These are phyloP conservation scores for Platismatia glauca DNA, from an alignment of 495 filamentous ascomycete genomes.

Conservation along the genomic window DNA sequence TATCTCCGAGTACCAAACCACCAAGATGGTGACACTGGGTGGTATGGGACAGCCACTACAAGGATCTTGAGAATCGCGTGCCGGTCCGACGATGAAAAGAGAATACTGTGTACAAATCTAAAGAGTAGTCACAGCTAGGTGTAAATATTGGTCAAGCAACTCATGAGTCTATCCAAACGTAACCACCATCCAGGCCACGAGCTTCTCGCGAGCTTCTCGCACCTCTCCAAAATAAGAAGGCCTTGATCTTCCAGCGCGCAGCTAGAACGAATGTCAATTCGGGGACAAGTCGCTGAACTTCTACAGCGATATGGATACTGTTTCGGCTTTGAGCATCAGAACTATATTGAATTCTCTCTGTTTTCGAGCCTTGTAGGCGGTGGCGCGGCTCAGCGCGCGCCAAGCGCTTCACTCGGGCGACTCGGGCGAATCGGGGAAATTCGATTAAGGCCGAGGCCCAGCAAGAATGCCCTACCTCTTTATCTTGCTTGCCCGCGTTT, in stretches of 20 bases:
- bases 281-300: too few species aligned
- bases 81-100: background rate
- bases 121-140: background rate
- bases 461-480: background rate
- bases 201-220: background rate
- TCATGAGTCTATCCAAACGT: background rate
- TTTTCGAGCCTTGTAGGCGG: too few species aligned
- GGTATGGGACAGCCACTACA: conserved; percentile 54
- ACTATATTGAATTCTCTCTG: too few species aligned
- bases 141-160: background rate
- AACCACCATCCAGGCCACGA: too few species aligned
- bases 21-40: conserved; percentile 82
- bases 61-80: conserved; percentile 9
- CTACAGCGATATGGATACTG: too few species aligned
- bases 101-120: background rate
- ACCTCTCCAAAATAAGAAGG: background rate
- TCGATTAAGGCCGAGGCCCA: background rate
- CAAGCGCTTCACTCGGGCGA: background rate
- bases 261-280: background rate
- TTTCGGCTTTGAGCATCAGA: too few species aligned
- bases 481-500: background rate
- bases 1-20: conserved; percentile 76
- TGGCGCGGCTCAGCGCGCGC: too few species aligned
- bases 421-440: too few species aligned
- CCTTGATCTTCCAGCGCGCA: background rate